Base-by-base conservation (phyloP, 1,139 yeast species). In the Meyerozyma elateridarum region DNA sequence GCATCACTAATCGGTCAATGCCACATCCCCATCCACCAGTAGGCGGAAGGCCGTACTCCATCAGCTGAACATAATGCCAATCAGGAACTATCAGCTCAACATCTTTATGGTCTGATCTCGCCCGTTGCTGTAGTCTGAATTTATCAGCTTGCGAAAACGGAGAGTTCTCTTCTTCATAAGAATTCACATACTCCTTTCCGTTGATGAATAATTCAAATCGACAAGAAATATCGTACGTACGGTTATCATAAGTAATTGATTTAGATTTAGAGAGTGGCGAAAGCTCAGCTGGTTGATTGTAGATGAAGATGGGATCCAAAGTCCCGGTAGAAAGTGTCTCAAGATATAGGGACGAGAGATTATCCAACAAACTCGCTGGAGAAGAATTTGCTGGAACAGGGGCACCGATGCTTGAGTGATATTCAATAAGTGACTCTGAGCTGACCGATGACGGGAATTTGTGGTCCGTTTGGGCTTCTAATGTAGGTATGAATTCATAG, bases 1-100 rank as follows among this genome's bases (percentile, higher is more conserved):
- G 57, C 97, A 91, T 88, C 28, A 82, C 79, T 22, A 91, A 59
- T 33, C 99, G 58, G 51, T 93, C 99, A 15, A 93, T 70, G 0
- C 99, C 99, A 41, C 94, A 64, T 0, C 98, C 99, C 87, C 96
- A 85, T 0, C 99, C 99, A 1, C 96, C 97, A 2, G 96, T 89
- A 0, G 98, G 98, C 4, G 98, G 96, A 56, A 93, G 70, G 1
- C 96, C 97, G 70, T 82, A 85, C 49, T 87, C 91, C 85, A 93
- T 77, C 9, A 81, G 75, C 28, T 73, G 67, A 2, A 87, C 74
- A 50, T 78, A 91, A 29, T 69, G 67, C 51, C 76, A 65, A 54
- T 91, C 98, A 0, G 95, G 85, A 0, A 82, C 55, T 29, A 83
- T 61, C 17, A 78, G 59, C 39, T 85, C 95, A 2, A 60, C 55